Base-by-base conservation (phyloP, 2,329 filamentous ascomycete species). In the Colletotrichum tofieldiae region DNA sequence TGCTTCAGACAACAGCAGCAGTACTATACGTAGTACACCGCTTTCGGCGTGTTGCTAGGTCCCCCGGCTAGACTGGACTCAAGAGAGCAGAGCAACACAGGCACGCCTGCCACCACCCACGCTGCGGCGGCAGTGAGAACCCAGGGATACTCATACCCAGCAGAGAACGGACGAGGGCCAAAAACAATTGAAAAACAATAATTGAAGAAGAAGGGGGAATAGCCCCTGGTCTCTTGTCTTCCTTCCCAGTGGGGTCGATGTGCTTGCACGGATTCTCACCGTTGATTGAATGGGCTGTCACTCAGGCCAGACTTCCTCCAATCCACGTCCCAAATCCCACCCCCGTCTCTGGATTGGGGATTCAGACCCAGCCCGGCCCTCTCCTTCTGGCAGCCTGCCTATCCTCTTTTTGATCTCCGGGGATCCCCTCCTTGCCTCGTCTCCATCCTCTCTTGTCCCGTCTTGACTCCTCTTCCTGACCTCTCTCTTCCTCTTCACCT, bases 371-470 rank as follows among this genome's bases (percentile, higher is more conserved):
- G 62, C 41, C 45, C 45, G 51, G 26, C 39, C 68, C 32, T 59
- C 56, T 37, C 52, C 52, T 63, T 68, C 61, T 35, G 29, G 41
- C 49, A 45, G 39, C 29, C 49, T 45, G 43, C 26, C 43, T 66
- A 49, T 63, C 43, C 45, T 64, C 59, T 64, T 69, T 67, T 69
- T 71, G 67, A 58, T 49, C 49, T 55, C 67, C 20, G 47, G 65
- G 61, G 67, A 62, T 66, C 67, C 67, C 67, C 71, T 65, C 62
- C 39, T 71, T 47, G 55, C 67, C 43, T 54, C 55, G 12, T 67
- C 49, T 60, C 60, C 39, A 55, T 45, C 41, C 61, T 47, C 39
- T 66, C 61, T 32, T 59, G 35, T 49, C 26, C 71, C 51, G 63
- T 29, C 54, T 64, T 20, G 59, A 64, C 65, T 69, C 65, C 69